phyloP scores from a whole-genome alignment of 331 rosid species.

The Acacia pycnantha region DNA sequence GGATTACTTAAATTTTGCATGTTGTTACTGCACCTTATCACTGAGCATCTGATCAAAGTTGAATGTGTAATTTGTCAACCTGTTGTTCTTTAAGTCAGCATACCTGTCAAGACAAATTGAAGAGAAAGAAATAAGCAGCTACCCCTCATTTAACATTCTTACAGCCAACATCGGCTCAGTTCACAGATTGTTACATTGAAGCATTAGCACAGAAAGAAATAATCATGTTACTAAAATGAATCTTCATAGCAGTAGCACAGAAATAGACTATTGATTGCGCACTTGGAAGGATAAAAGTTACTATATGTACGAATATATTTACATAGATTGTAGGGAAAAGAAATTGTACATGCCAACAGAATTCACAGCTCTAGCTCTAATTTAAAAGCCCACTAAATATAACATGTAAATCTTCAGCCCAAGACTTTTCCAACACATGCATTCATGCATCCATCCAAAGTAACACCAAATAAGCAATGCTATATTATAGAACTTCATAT shows the following conservation, averaged over 20 bases:
- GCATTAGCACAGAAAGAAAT: slow-evolving; percentile 2
- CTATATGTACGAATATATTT: slow-evolving; percentile 6
- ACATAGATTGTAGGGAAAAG: slow-evolving; percentile 8
- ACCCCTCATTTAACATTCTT: slow-evolving; percentile 15
- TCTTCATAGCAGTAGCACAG: not conserved
- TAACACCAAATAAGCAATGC: slow-evolving; percentile 9
- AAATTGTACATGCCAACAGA: not conserved
- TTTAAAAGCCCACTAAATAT: not conserved
- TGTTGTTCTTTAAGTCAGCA: slow-evolving; percentile 93
- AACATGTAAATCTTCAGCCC: not conserved
- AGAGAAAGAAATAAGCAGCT: slow-evolving; percentile 9
- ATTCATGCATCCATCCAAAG: not conserved
- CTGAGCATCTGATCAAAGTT: slow-evolving; percentile 92
- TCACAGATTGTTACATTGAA: not conserved
- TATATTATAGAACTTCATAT: slow-evolving; percentile 4
- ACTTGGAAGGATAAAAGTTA: slow-evolving; percentile 16
- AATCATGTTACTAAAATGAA: slow-evolving; percentile 1
- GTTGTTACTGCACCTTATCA: slow-evolving; percentile 67
- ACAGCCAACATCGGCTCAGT: slow-evolving; percentile 3
- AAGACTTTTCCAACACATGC: not conserved
- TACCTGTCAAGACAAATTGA: slow-evolving; percentile 62
- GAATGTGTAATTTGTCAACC: slow-evolving; percentile 84
- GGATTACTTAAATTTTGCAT: slow-evolving; percentile 11
- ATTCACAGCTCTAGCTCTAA: slow-evolving; percentile 18
- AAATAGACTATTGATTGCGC: not conserved